Percentiles rank a stretch among this genome's conserved stretches.
phyloP scores from a whole-genome alignment of 805 yeast species.

The Metschnikowia lachancei region DNA sequence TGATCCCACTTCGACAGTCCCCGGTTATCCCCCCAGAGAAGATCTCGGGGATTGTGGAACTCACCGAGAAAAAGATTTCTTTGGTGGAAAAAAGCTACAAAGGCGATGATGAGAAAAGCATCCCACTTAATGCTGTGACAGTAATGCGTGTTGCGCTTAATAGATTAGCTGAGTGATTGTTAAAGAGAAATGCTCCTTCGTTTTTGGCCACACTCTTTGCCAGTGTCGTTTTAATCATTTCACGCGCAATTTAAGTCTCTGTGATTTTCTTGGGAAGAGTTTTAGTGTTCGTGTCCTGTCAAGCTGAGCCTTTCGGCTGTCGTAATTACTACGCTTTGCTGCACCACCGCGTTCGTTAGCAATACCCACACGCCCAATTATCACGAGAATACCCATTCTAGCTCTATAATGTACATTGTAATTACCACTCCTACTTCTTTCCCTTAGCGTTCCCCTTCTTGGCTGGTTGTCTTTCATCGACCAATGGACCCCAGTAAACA shows the following conservation, averaged over 20 bases:
- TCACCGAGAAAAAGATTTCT: slow-evolving; percentile 18
- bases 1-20: slow-evolving; percentile 32
- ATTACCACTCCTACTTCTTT: slow-evolving; percentile 17
- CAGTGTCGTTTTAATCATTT: no score
- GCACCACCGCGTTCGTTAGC: no score
- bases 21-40: slow-evolving; percentile 19
- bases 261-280: no score
- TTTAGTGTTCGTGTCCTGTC: no score
- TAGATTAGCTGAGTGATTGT: slow-evolving; percentile 23
- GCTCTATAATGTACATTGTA: neutral
- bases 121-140: slow-evolving; percentile 32
- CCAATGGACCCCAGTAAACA: slow-evolving; percentile 89
- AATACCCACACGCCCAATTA: no score
- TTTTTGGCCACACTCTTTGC: no score
- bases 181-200: neutral
- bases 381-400: no score
- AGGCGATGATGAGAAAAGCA: slow-evolving; percentile 17
- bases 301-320: no score
- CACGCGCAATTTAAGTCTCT: no score
- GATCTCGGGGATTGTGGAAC: slow-evolving; percentile 14
- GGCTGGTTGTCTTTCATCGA: slow-evolving; percentile 45
- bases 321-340: no score
- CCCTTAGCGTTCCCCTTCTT: slow-evolving; percentile 30
- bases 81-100: slow-evolving; percentile 22
- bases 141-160: slow-evolving; percentile 36